Evolutionary conservation across 2,329 filamentous ascomycete genomes (phyloP), one percentile per base, ranked within the genome.

Genomic region (Zasmidium angulare): DNA sequence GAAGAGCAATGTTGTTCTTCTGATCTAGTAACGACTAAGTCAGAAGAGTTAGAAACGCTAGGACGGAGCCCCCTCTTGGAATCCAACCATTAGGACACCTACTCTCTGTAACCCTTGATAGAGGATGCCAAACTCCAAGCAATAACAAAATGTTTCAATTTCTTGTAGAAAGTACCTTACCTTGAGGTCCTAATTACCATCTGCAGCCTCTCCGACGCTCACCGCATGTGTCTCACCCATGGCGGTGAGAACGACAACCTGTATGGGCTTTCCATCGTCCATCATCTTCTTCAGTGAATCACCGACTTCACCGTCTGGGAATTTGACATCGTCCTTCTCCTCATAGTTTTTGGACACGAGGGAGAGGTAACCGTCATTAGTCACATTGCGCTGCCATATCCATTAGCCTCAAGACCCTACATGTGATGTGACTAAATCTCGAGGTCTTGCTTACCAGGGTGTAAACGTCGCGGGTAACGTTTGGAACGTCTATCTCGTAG

Each of bases 401-500:
- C 21, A 58, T 71, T 61, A 71, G 67, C 59, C 46, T 52, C 24
- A 20, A 51, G 46, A 50, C 23, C 31, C 31, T 49, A 43, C 17
- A 36, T 29, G 17, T 50, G n/a, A 46, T 49, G 24, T 36, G 26
- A n/a, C 56, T 17, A 49, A n/a, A 40, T 22, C 50, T 86, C 91
- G 36, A 17, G 36, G 7, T 43, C 36, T 43, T 43, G 36, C 36
- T 87, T 84, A 97, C 91, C 75, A 98, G 87, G 84, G 95, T 89
- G 85, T 90, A 96, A 84, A 97, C 93, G 80, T 84, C 86, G 76
- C 93, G 93, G 73, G 78, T 78, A 81, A 98, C 93, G 82, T 95
- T 89, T 81, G 96, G 96, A 71, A 99, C 95, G 75, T 99, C 91
- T 91, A 96, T 96, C 86, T 96, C 88, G 82, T 88, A 86, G 85